A percentile compares a stretch with the other conserved stretches of the same genome.
Evolutionary conservation across 176 grass and related monocot genomes (phyloP).

Genomic region (Aegilops speltoides): DNA sequence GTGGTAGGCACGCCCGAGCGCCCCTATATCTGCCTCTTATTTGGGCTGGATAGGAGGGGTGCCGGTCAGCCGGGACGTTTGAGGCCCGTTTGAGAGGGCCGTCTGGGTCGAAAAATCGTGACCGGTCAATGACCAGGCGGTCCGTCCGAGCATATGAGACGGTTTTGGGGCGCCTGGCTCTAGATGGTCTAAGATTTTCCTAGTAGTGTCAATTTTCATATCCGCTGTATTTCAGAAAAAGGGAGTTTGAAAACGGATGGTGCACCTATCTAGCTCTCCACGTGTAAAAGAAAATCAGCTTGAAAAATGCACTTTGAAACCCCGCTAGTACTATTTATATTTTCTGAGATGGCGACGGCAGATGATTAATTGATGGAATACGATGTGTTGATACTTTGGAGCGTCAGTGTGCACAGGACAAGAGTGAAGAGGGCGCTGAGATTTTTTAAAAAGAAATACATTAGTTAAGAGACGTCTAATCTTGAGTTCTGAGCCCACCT

Average conservation of each 20-base stretch:
- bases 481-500: conserved; percentile 25
- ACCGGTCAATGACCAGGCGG: too few relatives aligned
- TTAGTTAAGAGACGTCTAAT: too few relatives aligned
- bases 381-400: background rate
- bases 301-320: background rate
- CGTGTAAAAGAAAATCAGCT: background rate
- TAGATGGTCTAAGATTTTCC: too few relatives aligned
- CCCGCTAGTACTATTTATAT: too few relatives aligned
- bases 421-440: background rate
- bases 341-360: background rate
- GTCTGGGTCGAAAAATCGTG: too few relatives aligned
- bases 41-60: too few relatives aligned
- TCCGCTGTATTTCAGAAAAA: background rate
- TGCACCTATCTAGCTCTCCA: background rate
- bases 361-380: background rate
- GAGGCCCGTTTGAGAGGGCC: too few relatives aligned
- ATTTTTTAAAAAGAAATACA: background rate
- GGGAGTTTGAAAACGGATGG: conserved; percentile 12
- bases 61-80: too few relatives aligned
- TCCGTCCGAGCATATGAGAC: too few relatives aligned
- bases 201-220: background rate
- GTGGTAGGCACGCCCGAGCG: too few relatives aligned
- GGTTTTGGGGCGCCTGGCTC: too few relatives aligned
- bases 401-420: background rate
- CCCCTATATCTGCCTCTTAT: too few relatives aligned